Percentiles rank a stretch among this genome's conserved stretches.
These are phyloP conservation scores for Aspergillus leporis DNA, from an alignment of 495 filamentous ascomycete species.

Conservation along the genomic window DNA sequence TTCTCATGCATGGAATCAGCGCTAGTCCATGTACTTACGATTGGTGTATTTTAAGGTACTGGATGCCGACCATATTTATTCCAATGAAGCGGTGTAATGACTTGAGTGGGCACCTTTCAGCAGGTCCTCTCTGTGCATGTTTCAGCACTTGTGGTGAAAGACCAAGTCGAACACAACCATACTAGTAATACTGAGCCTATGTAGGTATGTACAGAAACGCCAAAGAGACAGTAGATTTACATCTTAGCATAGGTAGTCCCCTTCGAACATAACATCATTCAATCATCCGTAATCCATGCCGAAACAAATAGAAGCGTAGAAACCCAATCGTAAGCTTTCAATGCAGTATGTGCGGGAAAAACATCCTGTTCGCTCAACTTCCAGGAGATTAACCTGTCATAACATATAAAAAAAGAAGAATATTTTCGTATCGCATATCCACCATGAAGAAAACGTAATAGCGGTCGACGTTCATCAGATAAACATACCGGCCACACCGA, in stretches of 20 bases:
- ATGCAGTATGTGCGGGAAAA: background rate
- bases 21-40: background rate
- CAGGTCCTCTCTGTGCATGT: background rate
- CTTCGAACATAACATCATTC: background rate
- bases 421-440: slow-evolving; percentile 11
- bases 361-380: background rate
- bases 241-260: background rate
- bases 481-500: slow-evolving; percentile 48
- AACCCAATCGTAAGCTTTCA: background rate
- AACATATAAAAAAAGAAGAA: background rate
- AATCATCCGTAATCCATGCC: background rate
- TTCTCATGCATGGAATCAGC: background rate
- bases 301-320: background rate
- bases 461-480: slow-evolving; percentile 27
- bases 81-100: slow-evolving; percentile 2
- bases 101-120: too few species aligned
- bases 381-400: background rate
- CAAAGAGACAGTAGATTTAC: background rate
- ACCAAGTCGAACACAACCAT: background rate
- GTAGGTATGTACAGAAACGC: too few species aligned
- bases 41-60: background rate
- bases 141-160: background rate
- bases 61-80: background rate
- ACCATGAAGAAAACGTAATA: slow-evolving; percentile 9
- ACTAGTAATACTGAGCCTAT: too few species aligned